These are phyloP conservation scores for Alliaria petiolata DNA, from an alignment of 345 rosid genomes.

Conservation along the genomic window DNA sequence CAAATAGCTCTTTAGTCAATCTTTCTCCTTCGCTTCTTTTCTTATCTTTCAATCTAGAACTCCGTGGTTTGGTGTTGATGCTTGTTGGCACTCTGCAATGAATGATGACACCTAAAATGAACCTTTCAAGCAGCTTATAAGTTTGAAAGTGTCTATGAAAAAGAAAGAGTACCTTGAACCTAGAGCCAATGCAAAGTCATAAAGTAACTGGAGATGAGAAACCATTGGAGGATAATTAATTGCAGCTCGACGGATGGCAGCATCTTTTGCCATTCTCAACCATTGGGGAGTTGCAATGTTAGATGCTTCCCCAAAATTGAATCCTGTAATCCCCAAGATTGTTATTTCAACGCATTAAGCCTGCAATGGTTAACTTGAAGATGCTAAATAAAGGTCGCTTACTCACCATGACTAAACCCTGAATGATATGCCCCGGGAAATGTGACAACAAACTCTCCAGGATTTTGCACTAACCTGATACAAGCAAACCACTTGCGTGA, in stretches of 20 bases:
- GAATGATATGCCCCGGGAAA: constrained; percentile 99
- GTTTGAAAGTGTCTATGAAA: neutral
- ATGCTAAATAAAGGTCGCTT: neutral
- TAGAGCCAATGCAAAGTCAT: constrained; percentile 79
- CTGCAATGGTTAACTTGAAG: constrained; percentile 3
- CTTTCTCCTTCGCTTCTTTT: constrained; percentile 83
- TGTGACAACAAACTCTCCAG: constrained; percentile 94
- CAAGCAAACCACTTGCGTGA: neutral
- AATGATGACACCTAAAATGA: constrained; percentile 9
- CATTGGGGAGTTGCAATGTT: constrained; percentile 98
- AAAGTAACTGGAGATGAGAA: constrained; percentile 97
- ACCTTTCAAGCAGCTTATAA: neutral
- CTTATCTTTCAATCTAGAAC: constrained; percentile 91
- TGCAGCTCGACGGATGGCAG: constrained; percentile 97
- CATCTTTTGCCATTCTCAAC: constrained; percentile 81
- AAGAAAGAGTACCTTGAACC: constrained; percentile 65
- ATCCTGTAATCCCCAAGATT: constrained; percentile 47
- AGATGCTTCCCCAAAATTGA: constrained; percentile 95
- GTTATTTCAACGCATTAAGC: neutral
- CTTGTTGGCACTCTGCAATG: constrained; percentile 57
- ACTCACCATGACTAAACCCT: constrained; percentile 96
- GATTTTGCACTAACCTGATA: constrained; percentile 86
- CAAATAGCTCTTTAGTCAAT: constrained; percentile 76
- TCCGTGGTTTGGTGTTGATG: constrained; percentile 63
- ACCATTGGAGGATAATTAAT: constrained; percentile 98